Percentiles rank a stretch among this genome's conserved stretches.
Conservation (phyloP, 192 early-diverging fungal genomes). For the Helicostylum pulchrum region DNA sequence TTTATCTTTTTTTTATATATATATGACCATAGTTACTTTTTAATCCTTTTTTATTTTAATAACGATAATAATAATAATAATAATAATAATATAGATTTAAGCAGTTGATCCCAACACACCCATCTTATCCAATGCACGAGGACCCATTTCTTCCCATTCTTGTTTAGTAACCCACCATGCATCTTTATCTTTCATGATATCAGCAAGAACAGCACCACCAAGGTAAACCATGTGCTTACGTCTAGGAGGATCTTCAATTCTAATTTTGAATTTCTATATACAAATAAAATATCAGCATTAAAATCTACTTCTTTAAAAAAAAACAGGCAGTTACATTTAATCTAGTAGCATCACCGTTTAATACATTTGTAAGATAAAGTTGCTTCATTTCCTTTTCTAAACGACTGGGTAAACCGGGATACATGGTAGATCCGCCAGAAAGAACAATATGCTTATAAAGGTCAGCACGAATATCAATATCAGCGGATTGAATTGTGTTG, state of each 20-base stretch:
- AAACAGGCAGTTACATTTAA: constrained; percentile 62
- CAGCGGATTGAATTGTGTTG: constrained; percentile 86
- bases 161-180: constrained; percentile 89
- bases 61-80: constrained; percentile 9
- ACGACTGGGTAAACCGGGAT: constrained; percentile 93
- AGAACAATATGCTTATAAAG: constrained; percentile 97
- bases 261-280: constrained; percentile 90
- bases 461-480: constrained; percentile 89
- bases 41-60: neutral
- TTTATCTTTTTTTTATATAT: neutral
- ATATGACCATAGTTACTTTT: neutral
- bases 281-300: neutral
- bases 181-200: constrained; percentile 91
- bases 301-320: neutral
- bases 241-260: constrained; percentile 96
- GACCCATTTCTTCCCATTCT: constrained; percentile 92
- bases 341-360: constrained; percentile 77
- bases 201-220: constrained; percentile 93
- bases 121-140: constrained; percentile 64
- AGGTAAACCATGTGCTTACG: constrained; percentile 97
- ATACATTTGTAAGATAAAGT: constrained; percentile 86
- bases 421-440: constrained; percentile 99
- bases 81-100: constrained; percentile 8
- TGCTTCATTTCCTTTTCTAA: constrained; percentile 99
- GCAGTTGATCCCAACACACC: constrained; percentile 31